These are phyloP conservation scores for Eleusine coracana DNA, from an alignment of 176 grass and related monocot species.

Conservation along the genomic window DNA sequence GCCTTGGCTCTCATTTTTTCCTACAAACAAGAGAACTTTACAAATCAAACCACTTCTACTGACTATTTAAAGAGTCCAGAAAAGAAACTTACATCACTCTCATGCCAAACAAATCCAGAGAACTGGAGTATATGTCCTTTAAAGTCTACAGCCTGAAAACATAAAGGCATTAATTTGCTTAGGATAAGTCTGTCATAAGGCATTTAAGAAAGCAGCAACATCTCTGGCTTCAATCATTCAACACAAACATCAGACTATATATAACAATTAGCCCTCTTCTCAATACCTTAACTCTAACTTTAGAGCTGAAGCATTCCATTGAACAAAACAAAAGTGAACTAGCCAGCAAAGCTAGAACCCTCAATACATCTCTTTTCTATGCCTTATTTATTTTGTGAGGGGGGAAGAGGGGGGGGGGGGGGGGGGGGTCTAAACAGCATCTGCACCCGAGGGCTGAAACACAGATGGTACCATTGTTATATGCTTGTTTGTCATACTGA, in stretches of 20 bases:
- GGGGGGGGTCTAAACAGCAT: conserved; percentile 7
- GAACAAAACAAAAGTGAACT: conserved; percentile 36
- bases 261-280: conserved; percentile 7
- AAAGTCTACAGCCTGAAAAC: conserved; percentile 68
- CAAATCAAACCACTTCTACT: conserved; percentile 35
- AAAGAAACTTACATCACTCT: conserved; percentile 67
- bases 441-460: conserved; percentile 1
- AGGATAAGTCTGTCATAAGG: background rate
- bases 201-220: background rate
- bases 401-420: no score
- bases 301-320: conserved; percentile 15
- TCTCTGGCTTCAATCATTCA: conserved; percentile 27
- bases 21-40: conserved; percentile 53
- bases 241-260: conserved; percentile 4
- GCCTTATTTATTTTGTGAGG: background rate
- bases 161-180: conserved; percentile 14
- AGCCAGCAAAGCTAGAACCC: conserved; percentile 13
- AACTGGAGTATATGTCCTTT: conserved; percentile 73
- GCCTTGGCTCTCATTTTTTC: conserved; percentile 95
- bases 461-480: background rate
- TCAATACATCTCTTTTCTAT: background rate
- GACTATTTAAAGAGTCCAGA: conserved; percentile 1
- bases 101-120: conserved; percentile 81
- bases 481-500: conserved; percentile 11
- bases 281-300: background rate